Conservation (phyloP, 768 basidiomycete species). For the Leccinum disarticulatum region DNA sequence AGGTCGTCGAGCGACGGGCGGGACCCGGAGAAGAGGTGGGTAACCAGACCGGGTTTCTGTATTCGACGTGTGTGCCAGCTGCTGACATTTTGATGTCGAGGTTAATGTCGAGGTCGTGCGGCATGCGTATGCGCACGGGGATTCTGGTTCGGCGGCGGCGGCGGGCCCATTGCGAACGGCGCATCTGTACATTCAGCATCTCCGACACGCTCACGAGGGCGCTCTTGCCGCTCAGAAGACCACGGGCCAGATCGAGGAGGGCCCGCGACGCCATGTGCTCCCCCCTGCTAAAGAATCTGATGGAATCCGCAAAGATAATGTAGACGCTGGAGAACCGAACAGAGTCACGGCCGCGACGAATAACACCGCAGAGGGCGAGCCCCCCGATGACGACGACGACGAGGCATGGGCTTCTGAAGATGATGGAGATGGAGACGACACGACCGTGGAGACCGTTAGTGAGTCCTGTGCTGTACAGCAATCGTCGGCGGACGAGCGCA, state of each 20-base stretch:
- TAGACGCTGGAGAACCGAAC: neutral
- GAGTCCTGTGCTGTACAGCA: constrained; percentile 5
- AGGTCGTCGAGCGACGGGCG: constrained; percentile 58
- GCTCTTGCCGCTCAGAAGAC: constrained; percentile 20
- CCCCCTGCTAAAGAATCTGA: constrained; percentile 14
- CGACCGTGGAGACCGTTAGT: neutral
- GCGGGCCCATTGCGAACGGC: constrained; percentile 1
- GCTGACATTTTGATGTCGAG: constrained; percentile 35
- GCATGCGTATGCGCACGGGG: constrained; percentile 34
- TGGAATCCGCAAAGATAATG: constrained; percentile 7
- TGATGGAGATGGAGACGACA: constrained; percentile 42
- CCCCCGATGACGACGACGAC: constrained; percentile 31
- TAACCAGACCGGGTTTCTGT: neutral
- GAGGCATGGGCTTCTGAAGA: constrained; percentile 60
- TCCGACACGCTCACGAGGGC: constrained; percentile 16
- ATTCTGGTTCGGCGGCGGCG: neutral
- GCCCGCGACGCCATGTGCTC: constrained; percentile 15
- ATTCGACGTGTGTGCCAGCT: neutral
- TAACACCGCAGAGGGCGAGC: constrained; percentile 14
- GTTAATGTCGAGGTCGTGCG: constrained; percentile 64
- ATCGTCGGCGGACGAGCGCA: constrained; percentile 11
- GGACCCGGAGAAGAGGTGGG: constrained; percentile 70
- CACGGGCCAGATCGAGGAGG: constrained; percentile 23
- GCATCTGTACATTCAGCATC: constrained; percentile 13
- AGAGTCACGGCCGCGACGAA: constrained; percentile 3